phyloP scores from a whole-genome alignment of 345 rosid genomes.

The Salix brachista region DNA sequence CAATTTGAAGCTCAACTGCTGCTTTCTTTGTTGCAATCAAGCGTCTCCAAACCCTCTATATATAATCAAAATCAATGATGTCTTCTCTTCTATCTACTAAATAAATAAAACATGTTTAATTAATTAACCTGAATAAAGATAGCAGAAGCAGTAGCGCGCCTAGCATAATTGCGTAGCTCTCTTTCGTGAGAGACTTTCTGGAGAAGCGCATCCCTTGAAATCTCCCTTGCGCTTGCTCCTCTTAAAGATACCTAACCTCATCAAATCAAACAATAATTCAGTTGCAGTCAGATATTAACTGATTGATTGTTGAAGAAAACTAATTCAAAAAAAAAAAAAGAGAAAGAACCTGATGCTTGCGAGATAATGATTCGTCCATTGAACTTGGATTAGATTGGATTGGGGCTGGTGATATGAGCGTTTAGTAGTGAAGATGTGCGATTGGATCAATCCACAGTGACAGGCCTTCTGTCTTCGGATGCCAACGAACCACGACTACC shows the following conservation, averaged over 20 bases:
- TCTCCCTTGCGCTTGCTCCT: constrained; percentile 86
- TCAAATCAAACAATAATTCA: no score
- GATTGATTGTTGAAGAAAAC: neutral
- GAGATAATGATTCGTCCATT: constrained; percentile 51
- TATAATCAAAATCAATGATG: neutral
- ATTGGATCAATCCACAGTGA: no score
- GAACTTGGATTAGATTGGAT: neutral
- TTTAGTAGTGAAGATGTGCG: no score
- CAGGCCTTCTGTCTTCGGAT: no score
- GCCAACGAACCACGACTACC: no score
- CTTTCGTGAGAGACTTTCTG: constrained; percentile 80
- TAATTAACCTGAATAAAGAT: constrained; percentile 55
- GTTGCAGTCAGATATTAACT: neutral
- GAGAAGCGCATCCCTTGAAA: constrained; percentile 84
- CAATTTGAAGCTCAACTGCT: constrained; percentile 55
- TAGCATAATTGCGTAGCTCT: constrained; percentile 69
- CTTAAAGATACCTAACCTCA: constrained; percentile 74
- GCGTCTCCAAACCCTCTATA: constrained; percentile 77
- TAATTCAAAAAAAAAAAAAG: neutral
- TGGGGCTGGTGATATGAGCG: no score
- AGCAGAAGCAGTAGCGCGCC: constrained; percentile 71
- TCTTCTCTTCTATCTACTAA: no score
- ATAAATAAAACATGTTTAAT: no score
- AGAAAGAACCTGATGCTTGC: constrained; percentile 59
- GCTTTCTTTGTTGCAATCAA: constrained; percentile 48